Conservation (phyloP, 208 protist genomes). For the Leishmania aethiopica region DNA sequence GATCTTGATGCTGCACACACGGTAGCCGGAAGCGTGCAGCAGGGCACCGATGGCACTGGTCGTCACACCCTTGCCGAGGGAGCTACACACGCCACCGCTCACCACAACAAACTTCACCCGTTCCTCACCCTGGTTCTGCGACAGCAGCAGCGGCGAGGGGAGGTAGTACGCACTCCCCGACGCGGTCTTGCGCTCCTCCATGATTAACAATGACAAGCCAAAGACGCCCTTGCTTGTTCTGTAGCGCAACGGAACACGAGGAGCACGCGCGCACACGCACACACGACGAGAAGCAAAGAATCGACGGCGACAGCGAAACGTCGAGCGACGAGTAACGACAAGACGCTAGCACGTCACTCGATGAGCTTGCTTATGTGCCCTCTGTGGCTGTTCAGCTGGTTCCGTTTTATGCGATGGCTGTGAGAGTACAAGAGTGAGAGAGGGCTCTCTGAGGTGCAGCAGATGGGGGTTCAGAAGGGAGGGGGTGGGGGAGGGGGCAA, state of each 20-base stretch:
- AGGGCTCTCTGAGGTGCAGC: not conserved
- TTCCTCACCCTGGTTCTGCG: slow-evolving; percentile 38
- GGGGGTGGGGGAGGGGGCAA: not conserved
- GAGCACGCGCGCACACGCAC: not conserved
- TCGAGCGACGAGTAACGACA: too few relatives aligned
- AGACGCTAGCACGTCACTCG: not conserved
- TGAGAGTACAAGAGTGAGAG: not conserved
- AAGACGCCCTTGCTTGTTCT: not conserved
- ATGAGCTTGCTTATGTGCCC: not conserved
- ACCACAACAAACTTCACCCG: slow-evolving; percentile 97
- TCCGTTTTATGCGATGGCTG: not conserved
- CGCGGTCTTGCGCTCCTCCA: slow-evolving; percentile 51
- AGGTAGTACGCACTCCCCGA: slow-evolving; percentile 80
- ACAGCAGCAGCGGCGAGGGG: slow-evolving; percentile 70
- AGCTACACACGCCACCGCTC: slow-evolving; percentile 98
- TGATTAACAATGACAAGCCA: not conserved
- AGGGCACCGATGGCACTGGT: slow-evolving; percentile 85
- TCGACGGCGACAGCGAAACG: not conserved
- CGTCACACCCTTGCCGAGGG: slow-evolving; percentile 98
- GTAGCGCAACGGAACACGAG: not conserved
- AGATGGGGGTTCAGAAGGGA: not conserved
- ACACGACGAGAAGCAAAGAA: not conserved
- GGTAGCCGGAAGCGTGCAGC: slow-evolving; percentile 87
- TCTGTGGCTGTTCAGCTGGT: not conserved
- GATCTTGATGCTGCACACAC: slow-evolving; percentile 98